A percentile compares a stretch with the other conserved stretches of the same genome.
Evolutionary conservation across 1,284 basidiomycete species (phyloP).

Genomic region (Cryptococcus sp.): DNA sequence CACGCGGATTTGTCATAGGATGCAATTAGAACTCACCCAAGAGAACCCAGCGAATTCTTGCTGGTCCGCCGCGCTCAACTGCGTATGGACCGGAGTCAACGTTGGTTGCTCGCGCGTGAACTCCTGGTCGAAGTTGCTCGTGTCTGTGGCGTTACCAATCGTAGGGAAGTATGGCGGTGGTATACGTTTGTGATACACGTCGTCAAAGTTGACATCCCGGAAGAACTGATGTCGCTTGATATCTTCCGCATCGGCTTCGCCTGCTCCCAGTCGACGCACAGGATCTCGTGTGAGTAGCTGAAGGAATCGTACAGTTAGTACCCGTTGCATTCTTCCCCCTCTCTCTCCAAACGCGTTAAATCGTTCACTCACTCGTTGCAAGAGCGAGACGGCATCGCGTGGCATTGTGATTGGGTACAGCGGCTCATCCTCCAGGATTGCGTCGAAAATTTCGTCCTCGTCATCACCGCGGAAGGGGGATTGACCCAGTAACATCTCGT

Average conservation of each 20-base stretch:
- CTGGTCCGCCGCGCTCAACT: constrained; percentile 89
- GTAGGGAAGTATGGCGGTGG: constrained; percentile 97
- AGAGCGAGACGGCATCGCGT: constrained; percentile 89
- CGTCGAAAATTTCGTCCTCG: constrained; percentile 99
- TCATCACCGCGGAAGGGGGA: constrained; percentile 99
- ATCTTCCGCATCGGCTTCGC: constrained; percentile 90
- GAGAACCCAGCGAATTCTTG: constrained; percentile 95
- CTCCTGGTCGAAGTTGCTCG: constrained; percentile 86
- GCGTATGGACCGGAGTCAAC: constrained; percentile 93
- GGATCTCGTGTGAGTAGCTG: constrained; percentile 93
- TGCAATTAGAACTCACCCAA: constrained; percentile 55
- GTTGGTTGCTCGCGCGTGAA: constrained; percentile 97
- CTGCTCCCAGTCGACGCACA: constrained; percentile 87
- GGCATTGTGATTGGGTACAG: constrained; percentile 99
- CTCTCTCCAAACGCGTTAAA: neutral
- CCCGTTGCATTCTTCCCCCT: neutral
- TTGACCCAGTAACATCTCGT: constrained; percentile 98
- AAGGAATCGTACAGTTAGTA: constrained; percentile 6
- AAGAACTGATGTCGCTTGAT: constrained; percentile 99
- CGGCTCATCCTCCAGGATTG: constrained; percentile 97
- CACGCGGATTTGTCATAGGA: neutral
- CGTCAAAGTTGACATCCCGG: constrained; percentile 95
- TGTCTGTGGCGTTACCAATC: constrained; percentile 65
- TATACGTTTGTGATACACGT: constrained; percentile 92
- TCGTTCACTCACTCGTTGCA: constrained; percentile 73